Conservation (phyloP, 768 basidiomycete genomes). For the Crassisporium funariophilum region DNA sequence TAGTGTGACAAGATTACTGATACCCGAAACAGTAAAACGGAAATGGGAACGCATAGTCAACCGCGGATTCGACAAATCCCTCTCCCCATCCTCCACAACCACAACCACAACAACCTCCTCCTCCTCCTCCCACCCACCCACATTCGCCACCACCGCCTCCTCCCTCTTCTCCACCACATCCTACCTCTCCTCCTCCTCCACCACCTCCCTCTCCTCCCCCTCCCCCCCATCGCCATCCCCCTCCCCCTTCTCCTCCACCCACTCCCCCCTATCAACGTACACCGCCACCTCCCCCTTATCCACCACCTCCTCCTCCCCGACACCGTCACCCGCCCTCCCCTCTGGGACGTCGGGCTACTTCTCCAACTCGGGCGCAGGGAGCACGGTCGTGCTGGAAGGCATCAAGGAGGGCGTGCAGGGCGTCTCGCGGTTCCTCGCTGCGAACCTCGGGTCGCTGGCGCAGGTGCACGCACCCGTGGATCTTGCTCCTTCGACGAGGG, state of each 20-base stretch:
- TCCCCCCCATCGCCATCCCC: constrained; percentile 2
- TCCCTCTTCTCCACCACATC: too few species aligned
- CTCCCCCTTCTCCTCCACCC: constrained; percentile 6
- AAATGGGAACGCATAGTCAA: constrained; percentile 84
- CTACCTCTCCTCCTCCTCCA: too few species aligned
- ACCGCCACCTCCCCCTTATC: neutral
- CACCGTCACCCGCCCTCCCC: neutral
- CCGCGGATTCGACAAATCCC: constrained; percentile 51
- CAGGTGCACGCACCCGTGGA: constrained; percentile 9
- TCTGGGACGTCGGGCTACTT: constrained; percentile 7
- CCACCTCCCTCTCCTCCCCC: constrained; percentile 2
- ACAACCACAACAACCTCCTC: constrained; percentile 22
- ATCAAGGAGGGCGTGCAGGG: constrained; percentile 68
- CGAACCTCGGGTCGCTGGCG: constrained; percentile 35
- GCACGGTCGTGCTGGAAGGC: constrained; percentile 52
- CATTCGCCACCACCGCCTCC: too few species aligned
- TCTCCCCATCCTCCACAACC: too few species aligned
- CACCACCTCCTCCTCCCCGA: neutral
- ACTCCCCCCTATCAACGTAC: neutral
- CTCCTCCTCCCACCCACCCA: constrained; percentile 1
- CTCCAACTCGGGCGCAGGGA: constrained; percentile 24
- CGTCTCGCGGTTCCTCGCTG: constrained; percentile 56
- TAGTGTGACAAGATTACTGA: neutral
- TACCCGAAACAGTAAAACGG: constrained; percentile 57
- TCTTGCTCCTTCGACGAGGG: neutral